phyloP scores from a whole-genome alignment of 495 filamentous ascomycete genomes.

The Penicillium ucsense region DNA sequence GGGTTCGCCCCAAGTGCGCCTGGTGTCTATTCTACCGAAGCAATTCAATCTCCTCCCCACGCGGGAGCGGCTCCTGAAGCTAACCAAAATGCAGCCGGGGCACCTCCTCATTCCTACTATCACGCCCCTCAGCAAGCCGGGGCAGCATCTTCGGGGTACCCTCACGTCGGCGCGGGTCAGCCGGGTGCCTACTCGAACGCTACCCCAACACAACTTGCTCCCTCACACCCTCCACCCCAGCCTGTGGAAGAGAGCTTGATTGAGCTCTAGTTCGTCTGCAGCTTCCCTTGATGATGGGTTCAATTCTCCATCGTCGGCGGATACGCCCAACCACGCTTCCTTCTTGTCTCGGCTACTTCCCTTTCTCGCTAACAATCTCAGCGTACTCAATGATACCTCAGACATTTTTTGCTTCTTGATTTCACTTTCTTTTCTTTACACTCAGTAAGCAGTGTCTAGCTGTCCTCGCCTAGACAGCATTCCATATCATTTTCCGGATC shows the following conservation, averaged over 20 bases:
- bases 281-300: not conserved
- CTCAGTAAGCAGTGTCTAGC: not conserved
- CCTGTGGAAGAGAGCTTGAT: slow-evolving; percentile 85
- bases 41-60: slow-evolving; percentile 23
- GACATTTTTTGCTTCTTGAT: not conserved
- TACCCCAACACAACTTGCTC: slow-evolving; percentile 39
- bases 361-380: not conserved
- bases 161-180: slow-evolving; percentile 23
- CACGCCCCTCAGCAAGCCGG: slow-evolving; percentile 39
- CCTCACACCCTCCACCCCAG: slow-evolving; percentile 31
- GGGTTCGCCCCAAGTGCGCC: slow-evolving; percentile 15
- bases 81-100: slow-evolving; percentile 20
- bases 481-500: not conserved
- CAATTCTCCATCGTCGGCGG: slow-evolving; percentile 3
- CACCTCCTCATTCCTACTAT: slow-evolving; percentile 29
- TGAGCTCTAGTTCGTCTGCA: slow-evolving; percentile 41
- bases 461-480: too few relatives aligned
- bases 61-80: slow-evolving; percentile 16
- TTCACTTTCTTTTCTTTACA: not conserved
- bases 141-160: slow-evolving; percentile 28
- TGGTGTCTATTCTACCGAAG: slow-evolving; percentile 20
- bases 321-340: not conserved
- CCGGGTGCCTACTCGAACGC: slow-evolving; percentile 54
- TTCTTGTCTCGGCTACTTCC: not conserved
- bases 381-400: slow-evolving; percentile 19